These are phyloP conservation scores for Graphiopsis chlorocephala DNA, from an alignment of 2,329 filamentous ascomycete species.

Conservation along the genomic window DNA sequence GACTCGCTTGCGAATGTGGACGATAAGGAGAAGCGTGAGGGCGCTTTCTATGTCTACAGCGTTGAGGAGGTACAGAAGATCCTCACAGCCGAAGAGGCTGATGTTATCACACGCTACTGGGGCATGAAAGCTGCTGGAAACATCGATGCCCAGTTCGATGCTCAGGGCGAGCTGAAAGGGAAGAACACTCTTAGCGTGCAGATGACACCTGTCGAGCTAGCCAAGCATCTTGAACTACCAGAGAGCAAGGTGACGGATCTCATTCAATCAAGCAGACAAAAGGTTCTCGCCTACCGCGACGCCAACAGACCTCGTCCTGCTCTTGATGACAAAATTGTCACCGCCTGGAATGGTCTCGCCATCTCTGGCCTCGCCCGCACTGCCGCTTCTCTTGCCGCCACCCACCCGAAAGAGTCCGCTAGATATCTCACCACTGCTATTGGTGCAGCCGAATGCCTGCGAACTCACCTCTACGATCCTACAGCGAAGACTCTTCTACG, in stretches of 20 bases:
- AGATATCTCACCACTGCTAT: constrained; percentile 64
- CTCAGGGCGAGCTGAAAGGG: constrained; percentile 90
- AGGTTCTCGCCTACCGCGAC: constrained; percentile 69
- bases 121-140: constrained; percentile 82
- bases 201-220: constrained; percentile 65
- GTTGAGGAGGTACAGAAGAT: constrained; percentile 78
- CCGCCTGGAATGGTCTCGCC: constrained; percentile 83
- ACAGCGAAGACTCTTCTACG: constrained; percentile 64
- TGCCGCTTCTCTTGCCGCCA: constrained; percentile 62
- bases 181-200: constrained; percentile 82
- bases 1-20: constrained; percentile 74
- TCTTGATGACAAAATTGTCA: constrained; percentile 84
- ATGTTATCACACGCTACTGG: constrained; percentile 79
- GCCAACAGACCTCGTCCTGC: constrained; percentile 72
- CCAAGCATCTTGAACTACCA: constrained; percentile 70
- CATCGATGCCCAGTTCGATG: constrained; percentile 75
- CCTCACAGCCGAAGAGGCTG: constrained; percentile 65
- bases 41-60: constrained; percentile 94
- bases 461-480: constrained; percentile 68
- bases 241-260: constrained; percentile 66
- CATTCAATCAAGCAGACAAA: constrained; percentile 64
- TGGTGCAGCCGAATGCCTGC: constrained; percentile 70
- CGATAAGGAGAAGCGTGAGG: constrained; percentile 80
- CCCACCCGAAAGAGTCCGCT: constrained; percentile 48
- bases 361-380: constrained; percentile 79